Base-by-base conservation (phyloP, 495 filamentous ascomycete species). In the Aspergillus nidulans region DNA sequence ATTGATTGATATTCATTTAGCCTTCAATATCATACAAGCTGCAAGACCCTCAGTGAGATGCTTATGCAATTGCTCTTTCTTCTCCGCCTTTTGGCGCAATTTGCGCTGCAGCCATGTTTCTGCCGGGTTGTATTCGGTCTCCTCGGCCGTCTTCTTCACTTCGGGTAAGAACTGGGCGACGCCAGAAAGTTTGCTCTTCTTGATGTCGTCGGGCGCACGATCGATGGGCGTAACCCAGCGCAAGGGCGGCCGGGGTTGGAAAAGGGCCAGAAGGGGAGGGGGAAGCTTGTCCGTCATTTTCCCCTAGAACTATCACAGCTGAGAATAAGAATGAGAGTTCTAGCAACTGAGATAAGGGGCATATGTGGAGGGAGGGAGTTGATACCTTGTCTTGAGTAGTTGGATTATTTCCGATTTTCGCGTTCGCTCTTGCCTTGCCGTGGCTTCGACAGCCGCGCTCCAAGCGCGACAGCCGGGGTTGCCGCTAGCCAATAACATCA, bases 241-340 rank as follows among this genome's bases (percentile, higher is more conserved):
- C 58, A 98, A 77, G 48, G 92, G 85, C 45, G 95, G 94, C 26
- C 94, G 88, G 56, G 94, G 89, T 63, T 91, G 87, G 74, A 98
- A 98, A 53, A 98, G 90, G 60, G 88, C 88, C 63, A 97, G 82
- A 28, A 98, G 83, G 58, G 92, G 92, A 45, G 89, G 89, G 46
- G 92, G 92, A 7, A 98, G 86, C 71, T 92, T 91, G 78, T 96
- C 92, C 7, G 92, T 97, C 92, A 97, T 97, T 30, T 46, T 79
- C 53, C 50, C 44, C 30, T 32, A 49, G 25, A 24, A 24, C 1
- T 39, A 49, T 49, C 47, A 39, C 32, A 49, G 30, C 39, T 21
- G 47, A 6, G 8, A 39, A 24, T 16, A 21, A n/a, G 25, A 13
- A 25, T n/a, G 30, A 24, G 6, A 15, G 18, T 4, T 47, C 23